Conservation (phyloP, 768 basidiomycete genomes). For the Galerina marginata region DNA sequence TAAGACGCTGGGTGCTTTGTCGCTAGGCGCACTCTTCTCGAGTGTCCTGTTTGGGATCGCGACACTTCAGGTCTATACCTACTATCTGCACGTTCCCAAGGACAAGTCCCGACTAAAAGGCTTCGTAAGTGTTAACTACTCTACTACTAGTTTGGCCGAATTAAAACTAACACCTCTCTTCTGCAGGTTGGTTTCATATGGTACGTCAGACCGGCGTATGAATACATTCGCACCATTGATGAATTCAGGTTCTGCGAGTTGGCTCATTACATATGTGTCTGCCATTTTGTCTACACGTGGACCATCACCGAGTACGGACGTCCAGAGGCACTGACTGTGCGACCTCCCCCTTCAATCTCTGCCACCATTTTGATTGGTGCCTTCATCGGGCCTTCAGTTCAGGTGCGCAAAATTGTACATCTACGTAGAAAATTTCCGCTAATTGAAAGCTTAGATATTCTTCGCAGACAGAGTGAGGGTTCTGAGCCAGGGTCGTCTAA, state of each 20-base stretch:
- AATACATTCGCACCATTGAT: neutral
- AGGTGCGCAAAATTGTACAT: neutral
- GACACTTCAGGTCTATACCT: too few relatives aligned
- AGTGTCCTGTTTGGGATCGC: too few relatives aligned
- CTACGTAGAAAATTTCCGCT: too few relatives aligned
- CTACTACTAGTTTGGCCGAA: too few relatives aligned
- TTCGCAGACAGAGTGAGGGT: slow-evolving; percentile 14
- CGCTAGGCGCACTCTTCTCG: too few relatives aligned
- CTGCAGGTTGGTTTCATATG: slow-evolving; percentile 3
- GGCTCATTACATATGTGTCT: slow-evolving; percentile 4
- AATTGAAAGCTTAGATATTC: neutral
- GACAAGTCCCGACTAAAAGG: too few relatives aligned
- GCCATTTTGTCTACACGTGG: slow-evolving; percentile 10
- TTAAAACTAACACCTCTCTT: neutral
- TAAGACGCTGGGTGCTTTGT: too few relatives aligned
- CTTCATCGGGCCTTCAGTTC: neutral
- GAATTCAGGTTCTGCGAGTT: slow-evolving; percentile 1
- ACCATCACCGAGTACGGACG: slow-evolving; percentile 1
- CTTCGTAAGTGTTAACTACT: too few relatives aligned
- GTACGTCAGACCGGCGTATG: neutral
- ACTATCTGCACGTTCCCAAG: too few relatives aligned
- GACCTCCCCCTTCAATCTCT: neutral
- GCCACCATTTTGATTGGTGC: slow-evolving; percentile 2
- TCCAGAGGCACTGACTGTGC: neutral
- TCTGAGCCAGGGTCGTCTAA: slow-evolving; percentile 3